Conservation (phyloP, 139 green algal species). For the Chloropicon primus region DNA sequence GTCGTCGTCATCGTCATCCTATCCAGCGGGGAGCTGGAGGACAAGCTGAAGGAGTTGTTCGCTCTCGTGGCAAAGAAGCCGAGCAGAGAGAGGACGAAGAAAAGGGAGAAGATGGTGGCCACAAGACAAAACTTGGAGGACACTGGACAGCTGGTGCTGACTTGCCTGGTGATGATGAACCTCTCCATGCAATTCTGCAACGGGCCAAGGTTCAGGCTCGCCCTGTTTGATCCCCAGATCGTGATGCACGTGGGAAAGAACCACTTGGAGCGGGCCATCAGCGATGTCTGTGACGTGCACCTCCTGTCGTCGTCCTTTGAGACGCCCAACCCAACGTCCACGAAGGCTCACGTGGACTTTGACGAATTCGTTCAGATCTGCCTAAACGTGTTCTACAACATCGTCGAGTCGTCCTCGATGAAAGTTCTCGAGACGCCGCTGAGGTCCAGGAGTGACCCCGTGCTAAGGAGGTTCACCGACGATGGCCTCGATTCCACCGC, state of each 20-base stretch:
- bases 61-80: neutral
- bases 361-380: neutral
- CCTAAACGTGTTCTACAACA: neutral
- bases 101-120: neutral
- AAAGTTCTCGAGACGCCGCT: neutral
- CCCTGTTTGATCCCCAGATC: neutral
- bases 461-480: neutral
- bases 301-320: neutral
- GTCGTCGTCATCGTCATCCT: neutral
- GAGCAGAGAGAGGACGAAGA: neutral
- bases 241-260: neutral
- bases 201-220: neutral
- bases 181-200: neutral
- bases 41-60: neutral
- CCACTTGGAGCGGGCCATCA: neutral
- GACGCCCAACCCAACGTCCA: neutral
- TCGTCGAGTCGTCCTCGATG: neutral
- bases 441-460: neutral
- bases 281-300: neutral
- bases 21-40: neutral
- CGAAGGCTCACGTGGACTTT: neutral
- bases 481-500: neutral
- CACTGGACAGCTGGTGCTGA: neutral
- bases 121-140: neutral
- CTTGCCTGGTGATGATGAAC: neutral